These are phyloP conservation scores for Collybia mongolica DNA, from an alignment of 768 basidiomycete species.

Conservation along the genomic window DNA sequence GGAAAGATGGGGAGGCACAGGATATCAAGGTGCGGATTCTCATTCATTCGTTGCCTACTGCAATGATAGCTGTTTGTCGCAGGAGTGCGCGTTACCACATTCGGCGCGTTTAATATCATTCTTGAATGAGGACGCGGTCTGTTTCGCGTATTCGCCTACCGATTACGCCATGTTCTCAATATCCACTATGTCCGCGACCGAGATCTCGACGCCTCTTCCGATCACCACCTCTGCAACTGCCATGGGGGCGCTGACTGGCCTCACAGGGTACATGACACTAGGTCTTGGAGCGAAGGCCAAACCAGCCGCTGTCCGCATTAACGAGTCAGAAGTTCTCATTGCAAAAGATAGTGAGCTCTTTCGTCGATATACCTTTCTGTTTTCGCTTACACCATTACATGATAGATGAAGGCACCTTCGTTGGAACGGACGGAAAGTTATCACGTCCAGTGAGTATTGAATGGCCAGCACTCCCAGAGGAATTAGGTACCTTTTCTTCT, in stretches of 20 bases:
- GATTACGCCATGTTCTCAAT: conserved; percentile 77
- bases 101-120: conserved; percentile 87
- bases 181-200: conserved; percentile 52
- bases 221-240: conserved; percentile 44
- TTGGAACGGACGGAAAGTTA: conserved; percentile 58
- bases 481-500: conserved; percentile 47
- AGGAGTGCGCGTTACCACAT: conserved; percentile 87
- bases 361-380: background rate
- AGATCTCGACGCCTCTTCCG: conserved; percentile 51
- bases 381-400: conserved; percentile 1
- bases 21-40: conserved; percentile 54
- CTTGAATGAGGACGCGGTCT: conserved; percentile 54
- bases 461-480: conserved; percentile 84
- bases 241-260: conserved; percentile 75
- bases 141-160: conserved; percentile 79
- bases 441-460: conserved; percentile 51
- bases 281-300: conserved; percentile 76
- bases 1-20: conserved; percentile 83
- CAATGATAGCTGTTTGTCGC: background rate
- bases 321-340: conserved; percentile 65
- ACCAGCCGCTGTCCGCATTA: conserved; percentile 55
- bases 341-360: conserved; percentile 74
- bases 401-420: conserved; percentile 66
- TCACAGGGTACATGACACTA: conserved; percentile 85
- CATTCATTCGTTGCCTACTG: background rate